Percentiles rank a stretch among this genome's conserved stretches.
Conservation (phyloP, 495 filamentous ascomycete genomes). For the Hypomontagnella monticulosa region DNA sequence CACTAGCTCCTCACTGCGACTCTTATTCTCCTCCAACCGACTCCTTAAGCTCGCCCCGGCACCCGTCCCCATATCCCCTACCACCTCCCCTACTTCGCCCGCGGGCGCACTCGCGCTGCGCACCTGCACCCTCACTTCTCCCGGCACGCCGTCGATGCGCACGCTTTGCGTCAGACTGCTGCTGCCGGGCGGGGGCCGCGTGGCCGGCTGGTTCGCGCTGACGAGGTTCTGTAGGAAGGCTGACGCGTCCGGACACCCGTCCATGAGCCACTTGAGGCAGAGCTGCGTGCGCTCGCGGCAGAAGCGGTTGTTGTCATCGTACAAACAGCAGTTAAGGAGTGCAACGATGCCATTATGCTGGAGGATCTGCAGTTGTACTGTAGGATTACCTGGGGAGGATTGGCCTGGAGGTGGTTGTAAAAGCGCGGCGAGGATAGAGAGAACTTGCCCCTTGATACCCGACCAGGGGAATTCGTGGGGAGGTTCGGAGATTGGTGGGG, state of each 20-base stretch:
- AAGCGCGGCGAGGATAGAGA: constrained; percentile 85
- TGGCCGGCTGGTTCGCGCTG: constrained; percentile 29
- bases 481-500: constrained; percentile 75
- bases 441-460: constrained; percentile 89
- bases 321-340: constrained; percentile 85
- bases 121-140: constrained; percentile 57
- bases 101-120: constrained; percentile 45
- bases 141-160: constrained; percentile 55
- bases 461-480: constrained; percentile 92
- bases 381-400: constrained; percentile 71
- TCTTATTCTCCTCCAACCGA: constrained; percentile 46
- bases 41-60: constrained; percentile 23
- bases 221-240: constrained; percentile 73
- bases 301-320: constrained; percentile 88
- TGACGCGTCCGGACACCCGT: constrained; percentile 83
- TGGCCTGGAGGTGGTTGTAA: constrained; percentile 65
- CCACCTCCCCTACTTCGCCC: constrained; percentile 25
- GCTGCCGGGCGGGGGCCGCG: constrained; percentile 18
- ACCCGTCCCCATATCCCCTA: not conserved
- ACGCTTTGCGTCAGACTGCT: constrained; percentile 39
- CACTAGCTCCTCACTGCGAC: constrained; percentile 51
- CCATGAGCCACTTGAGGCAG: constrained; percentile 87
- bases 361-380: constrained; percentile 86
- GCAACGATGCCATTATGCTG: constrained; percentile 81
- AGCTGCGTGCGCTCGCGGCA: constrained; percentile 92